Percentiles rank a stretch among this genome's conserved stretches.
phyloP scores from a whole-genome alignment of 176 grass and related monocot species.

The Raddia guianensis region DNA sequence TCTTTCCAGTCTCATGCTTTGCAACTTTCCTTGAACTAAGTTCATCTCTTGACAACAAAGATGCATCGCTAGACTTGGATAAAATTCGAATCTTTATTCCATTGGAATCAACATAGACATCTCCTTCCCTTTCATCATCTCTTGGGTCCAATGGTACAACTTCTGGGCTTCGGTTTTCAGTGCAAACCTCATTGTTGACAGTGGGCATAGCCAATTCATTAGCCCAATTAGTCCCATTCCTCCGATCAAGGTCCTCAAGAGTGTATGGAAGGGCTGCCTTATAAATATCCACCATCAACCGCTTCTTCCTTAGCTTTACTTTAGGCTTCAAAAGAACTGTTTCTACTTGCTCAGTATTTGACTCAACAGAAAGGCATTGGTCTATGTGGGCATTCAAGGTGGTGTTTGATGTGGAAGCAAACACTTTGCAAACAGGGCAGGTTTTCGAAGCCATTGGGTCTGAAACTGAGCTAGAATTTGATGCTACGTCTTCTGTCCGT shows the following conservation, averaged over 20 bases:
- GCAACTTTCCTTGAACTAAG: slow-evolving; percentile 41
- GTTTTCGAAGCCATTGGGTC: slow-evolving; percentile 88
- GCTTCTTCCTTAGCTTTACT: slow-evolving; percentile 83
- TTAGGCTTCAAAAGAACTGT: slow-evolving; percentile 57
- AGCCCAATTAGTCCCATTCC: slow-evolving; percentile 90
- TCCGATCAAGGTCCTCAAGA: slow-evolving; percentile 89
- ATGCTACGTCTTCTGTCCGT: slow-evolving; percentile 56
- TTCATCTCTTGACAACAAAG: slow-evolving; percentile 47
- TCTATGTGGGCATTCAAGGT: slow-evolving; percentile 98
- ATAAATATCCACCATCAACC: slow-evolving; percentile 86
- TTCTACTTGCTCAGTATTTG: slow-evolving; percentile 57
- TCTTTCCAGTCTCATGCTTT: slow-evolving; percentile 53
- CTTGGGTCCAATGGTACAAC: slow-evolving; percentile 41
- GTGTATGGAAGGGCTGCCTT: slow-evolving; percentile 64
- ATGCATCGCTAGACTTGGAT: slow-evolving; percentile 59
- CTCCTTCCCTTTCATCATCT: slow-evolving; percentile 56
- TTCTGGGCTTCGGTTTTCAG: slow-evolving; percentile 48
- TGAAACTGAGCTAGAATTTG: slow-evolving; percentile 61
- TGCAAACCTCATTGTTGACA: slow-evolving; percentile 33
- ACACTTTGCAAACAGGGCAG: slow-evolving; percentile 92
- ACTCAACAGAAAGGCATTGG: slow-evolving; percentile 75
- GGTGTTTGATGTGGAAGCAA: slow-evolving; percentile 93
- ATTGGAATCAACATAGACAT: slow-evolving; percentile 92
- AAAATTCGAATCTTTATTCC: slow-evolving; percentile 88
- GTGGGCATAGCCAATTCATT: slow-evolving; percentile 40